A percentile compares a stretch with the other conserved stretches of the same genome.
These are phyloP conservation scores for Babjeviella inositovora DNA, from an alignment of 805 yeast species.

Conservation along the genomic window DNA sequence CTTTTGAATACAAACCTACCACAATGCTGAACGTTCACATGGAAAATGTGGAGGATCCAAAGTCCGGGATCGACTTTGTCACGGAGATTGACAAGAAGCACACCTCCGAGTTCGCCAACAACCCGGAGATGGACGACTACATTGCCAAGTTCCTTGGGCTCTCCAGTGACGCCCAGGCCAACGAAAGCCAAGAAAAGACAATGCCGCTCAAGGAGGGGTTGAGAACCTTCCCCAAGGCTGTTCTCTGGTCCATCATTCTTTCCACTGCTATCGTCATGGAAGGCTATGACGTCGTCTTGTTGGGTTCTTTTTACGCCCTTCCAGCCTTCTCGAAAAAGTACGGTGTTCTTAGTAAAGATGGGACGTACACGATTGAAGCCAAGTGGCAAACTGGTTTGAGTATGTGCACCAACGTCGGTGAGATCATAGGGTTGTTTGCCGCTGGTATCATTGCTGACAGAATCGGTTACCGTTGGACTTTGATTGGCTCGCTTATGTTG, in stretches of 20 bases:
- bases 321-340: constrained; percentile 23
- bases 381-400: constrained; percentile 23
- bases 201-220: constrained; percentile 15
- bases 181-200: constrained; percentile 8
- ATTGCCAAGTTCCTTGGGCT: constrained; percentile 13
- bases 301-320: constrained; percentile 24
- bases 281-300: constrained; percentile 26
- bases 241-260: constrained; percentile 26
- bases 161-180: constrained; percentile 8
- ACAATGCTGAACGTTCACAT: no score
- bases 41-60: no score
- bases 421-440: constrained; percentile 18
- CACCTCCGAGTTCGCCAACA: no score
- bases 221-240: constrained; percentile 24
- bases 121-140: constrained; percentile 8
- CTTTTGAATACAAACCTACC: no score
- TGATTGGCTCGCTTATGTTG: constrained; percentile 13
- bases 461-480: constrained; percentile 21
- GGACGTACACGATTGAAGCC: constrained; percentile 15
- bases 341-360: constrained; percentile 14
- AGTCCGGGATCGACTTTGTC: no score
- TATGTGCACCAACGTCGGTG: constrained; percentile 12
- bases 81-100: no score
- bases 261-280: constrained; percentile 28
- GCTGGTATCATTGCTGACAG: constrained; percentile 22